Evolutionary conservation across 768 basidiomycete genomes (phyloP).

Genomic region (Hirschioporus abietinus): DNA sequence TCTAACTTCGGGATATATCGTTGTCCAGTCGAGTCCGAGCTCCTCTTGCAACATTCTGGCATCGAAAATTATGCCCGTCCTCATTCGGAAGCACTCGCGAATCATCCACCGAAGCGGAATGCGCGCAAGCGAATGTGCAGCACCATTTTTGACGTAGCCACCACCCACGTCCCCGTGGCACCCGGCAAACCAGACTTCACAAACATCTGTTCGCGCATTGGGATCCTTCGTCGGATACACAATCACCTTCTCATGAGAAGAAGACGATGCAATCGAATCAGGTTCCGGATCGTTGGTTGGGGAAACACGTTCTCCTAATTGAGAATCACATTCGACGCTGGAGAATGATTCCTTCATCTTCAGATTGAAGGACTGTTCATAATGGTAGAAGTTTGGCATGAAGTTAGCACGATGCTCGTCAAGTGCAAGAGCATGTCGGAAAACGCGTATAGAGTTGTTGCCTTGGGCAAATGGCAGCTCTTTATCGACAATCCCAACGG

Average conservation of each 20-base stretch:
- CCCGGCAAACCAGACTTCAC: conserved; percentile 67
- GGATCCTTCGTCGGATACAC: conserved; percentile 9
- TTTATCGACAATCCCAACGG: conserved; percentile 49
- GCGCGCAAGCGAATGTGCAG: conserved; percentile 21
- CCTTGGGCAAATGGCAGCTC: conserved; percentile 52
- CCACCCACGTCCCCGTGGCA: conserved; percentile 36
- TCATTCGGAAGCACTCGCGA: conserved; percentile 26
- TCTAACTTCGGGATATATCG: not conserved
- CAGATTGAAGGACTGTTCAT: conserved; percentile 18
- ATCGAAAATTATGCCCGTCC: conserved; percentile 27
- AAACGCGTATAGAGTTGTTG: conserved; percentile 49
- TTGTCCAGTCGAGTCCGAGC: conserved; percentile 16
- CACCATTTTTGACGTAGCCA: conserved; percentile 23
- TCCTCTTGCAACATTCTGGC: conserved; percentile 19
- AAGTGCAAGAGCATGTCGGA: conserved; percentile 62
- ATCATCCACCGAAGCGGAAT: conserved; percentile 32
- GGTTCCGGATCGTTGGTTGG: conserved; percentile 7
- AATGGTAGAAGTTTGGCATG: conserved; percentile 46
- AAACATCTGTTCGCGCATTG: conserved; percentile 31
- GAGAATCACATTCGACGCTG: not conserved
- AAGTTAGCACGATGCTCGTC: conserved; percentile 60
- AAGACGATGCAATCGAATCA: conserved; percentile 7
- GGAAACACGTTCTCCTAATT: not conserved
- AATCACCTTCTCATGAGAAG: conserved; percentile 24
- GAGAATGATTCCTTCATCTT: conserved; percentile 15